Conservation (phyloP, 495 filamentous ascomycete genomes). For the Penicillium cinerascens region DNA sequence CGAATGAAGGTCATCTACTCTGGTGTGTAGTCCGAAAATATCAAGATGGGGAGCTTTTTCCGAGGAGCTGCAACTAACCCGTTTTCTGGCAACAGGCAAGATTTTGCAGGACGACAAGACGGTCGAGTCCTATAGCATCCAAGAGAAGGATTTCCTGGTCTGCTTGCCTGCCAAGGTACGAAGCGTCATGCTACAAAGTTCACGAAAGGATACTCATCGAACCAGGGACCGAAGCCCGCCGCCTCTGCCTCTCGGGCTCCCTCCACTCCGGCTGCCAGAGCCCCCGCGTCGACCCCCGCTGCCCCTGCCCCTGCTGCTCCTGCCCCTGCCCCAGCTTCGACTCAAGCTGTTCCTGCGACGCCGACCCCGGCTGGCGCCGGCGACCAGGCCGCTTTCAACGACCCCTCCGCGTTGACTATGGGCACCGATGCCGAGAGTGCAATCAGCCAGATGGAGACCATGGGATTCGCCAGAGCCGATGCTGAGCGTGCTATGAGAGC, state of each 20-base stretch:
- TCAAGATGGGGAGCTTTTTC: background rate
- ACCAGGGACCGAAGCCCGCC: conserved; percentile 63
- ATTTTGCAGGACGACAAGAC: conserved; percentile 96
- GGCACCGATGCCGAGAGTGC: conserved; percentile 76
- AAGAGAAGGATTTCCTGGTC: conserved; percentile 98
- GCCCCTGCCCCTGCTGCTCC: conserved; percentile 65
- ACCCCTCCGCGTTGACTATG: conserved; percentile 78
- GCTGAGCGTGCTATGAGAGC: conserved; percentile 94
- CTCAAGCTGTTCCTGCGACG: conserved; percentile 56
- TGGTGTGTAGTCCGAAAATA: conserved; percentile 47
- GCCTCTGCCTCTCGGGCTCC: conserved; percentile 55
- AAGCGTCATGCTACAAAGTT: background rate
- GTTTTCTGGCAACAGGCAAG: conserved; percentile 63
- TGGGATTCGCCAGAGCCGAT: conserved; percentile 85
- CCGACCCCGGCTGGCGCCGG: conserved; percentile 65
- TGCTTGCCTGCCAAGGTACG: conserved; percentile 93
- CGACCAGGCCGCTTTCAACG: conserved; percentile 54
- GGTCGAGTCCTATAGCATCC: conserved; percentile 92
- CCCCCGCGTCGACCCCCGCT: conserved; percentile 46
- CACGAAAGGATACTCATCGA: conserved; percentile 1
- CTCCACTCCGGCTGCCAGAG: conserved; percentile 52
- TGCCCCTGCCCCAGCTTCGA: conserved; percentile 51
- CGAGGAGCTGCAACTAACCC: background rate
- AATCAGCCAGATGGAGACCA: conserved; percentile 93
- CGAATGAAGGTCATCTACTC: conserved; percentile 96